Percentiles rank a stretch among this genome's conserved stretches.
phyloP scores from a whole-genome alignment of 2,329 filamentous ascomycete genomes.

The Endocalyx cinctus region DNA sequence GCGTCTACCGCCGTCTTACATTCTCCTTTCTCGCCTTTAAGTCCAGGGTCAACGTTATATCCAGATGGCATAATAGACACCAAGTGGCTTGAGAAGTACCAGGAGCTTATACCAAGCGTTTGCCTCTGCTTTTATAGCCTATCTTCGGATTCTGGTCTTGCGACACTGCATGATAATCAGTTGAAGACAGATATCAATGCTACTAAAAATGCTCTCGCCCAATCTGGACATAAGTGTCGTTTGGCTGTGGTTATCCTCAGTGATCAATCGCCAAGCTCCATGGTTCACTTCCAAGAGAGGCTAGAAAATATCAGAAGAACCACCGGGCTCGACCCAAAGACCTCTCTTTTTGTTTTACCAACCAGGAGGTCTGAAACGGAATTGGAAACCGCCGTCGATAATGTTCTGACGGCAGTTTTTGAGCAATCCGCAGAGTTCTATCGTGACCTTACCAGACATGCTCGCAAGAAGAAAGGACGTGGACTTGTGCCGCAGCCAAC shows the following conservation, averaged over 20 bases:
- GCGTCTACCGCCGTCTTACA: constrained; percentile 60
- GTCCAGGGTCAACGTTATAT: constrained; percentile 75
- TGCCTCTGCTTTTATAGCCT: constrained; percentile 79
- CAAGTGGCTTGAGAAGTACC: constrained; percentile 85
- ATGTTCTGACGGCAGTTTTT: constrained; percentile 68
- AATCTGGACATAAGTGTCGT: constrained; percentile 72
- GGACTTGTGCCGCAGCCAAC: constrained; percentile 76
- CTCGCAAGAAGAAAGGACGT: constrained; percentile 79
- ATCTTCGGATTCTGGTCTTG: constrained; percentile 65
- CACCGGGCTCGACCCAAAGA: constrained; percentile 77
- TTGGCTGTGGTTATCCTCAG: constrained; percentile 74
- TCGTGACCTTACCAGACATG: constrained; percentile 86
- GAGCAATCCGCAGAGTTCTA: constrained; percentile 83
- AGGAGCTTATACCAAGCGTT: constrained; percentile 74
- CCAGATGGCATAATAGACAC: constrained; percentile 84
- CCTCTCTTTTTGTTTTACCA: constrained; percentile 75
- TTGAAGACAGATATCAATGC: constrained; percentile 82
- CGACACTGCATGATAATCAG: constrained; percentile 78
- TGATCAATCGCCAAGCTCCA: constrained; percentile 51
- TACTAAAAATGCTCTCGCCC: constrained; percentile 61
- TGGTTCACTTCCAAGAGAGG: constrained; percentile 64
- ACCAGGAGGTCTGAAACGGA: constrained; percentile 68
- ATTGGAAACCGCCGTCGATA: constrained; percentile 67
- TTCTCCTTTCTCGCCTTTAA: constrained; percentile 87
- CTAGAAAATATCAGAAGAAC: constrained; percentile 73